Evolutionary conservation across 2,329 filamentous ascomycete species (phyloP), one percentile per base, ranked within the genome.

Genomic region (Neonectria magnoliae): DNA sequence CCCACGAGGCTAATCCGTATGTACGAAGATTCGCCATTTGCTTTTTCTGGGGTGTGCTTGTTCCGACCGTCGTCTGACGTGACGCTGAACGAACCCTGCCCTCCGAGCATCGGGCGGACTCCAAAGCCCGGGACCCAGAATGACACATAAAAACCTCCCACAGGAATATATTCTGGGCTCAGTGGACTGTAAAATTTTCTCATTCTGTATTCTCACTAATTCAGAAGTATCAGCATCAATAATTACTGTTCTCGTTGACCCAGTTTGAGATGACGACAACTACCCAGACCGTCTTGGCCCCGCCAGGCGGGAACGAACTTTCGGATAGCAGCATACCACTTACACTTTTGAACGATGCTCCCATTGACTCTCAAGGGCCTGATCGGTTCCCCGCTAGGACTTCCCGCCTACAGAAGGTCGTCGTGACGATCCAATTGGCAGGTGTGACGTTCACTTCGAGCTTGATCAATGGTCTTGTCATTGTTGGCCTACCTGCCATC

Each of bases 401-500:
- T 8, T 71, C 70, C 1, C 68, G 64, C 14, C 38, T 75, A 0
- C 67, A 64, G n/a, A 70, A 73, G 25, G 45, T 66, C 2, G 64
- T 64, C 0, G 66, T 72, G 14, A 72, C 69, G 5, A 64, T 73
- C 41, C 70, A 70, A n/a, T 61, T 75, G 2, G 69, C 67, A 0
- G 73, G 73, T 7, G 68, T 75, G 7, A 75, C 73, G 22, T 72
- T 75, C 45, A 62, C 70, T 6, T 62, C 66, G 9, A 73, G 73
- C 50, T 60, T 69, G 31, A 59, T 67, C 36, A 73, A 73, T 14
- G 73, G 73, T 2, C 56, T 82, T 2, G 72, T 82, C 18, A 72
- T 81, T 2, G 76, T 83, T 27, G 76, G 76, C 20, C 74, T 84
- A 0, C 81, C 82, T 5, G 71, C 73, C 11, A 83, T 85, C 61